Evolutionary conservation across 2,329 filamentous ascomycete genomes (phyloP).

Genomic region (Cryphonectria parasitica): DNA sequence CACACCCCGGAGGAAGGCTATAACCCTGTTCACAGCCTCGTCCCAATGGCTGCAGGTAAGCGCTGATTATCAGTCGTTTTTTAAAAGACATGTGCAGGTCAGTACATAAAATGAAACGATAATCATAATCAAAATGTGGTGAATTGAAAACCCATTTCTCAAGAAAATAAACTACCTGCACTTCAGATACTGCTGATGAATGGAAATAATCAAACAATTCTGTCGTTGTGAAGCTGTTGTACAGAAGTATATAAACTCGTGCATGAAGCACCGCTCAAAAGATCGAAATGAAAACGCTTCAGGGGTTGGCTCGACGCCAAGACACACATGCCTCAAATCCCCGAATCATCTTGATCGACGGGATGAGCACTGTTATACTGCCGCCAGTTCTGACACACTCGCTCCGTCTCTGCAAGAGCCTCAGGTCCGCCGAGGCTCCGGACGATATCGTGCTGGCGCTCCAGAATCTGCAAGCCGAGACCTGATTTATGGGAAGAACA

Average conservation of each 20-base stretch:
- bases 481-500: background rate
- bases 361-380: slow-evolving; percentile 20
- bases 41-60: background rate
- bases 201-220: background rate
- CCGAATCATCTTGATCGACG: slow-evolving; percentile 27
- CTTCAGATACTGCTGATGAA: no score
- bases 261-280: background rate
- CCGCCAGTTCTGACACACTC: slow-evolving; percentile 26
- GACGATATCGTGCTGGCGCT: slow-evolving; percentile 20
- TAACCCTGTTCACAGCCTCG: no score
- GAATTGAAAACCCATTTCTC: background rate
- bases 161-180: no score
- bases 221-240: background rate
- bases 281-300: background rate
- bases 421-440: slow-evolving; percentile 19
- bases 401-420: slow-evolving; percentile 21
- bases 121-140: background rate
- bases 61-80: background rate
- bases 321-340: slow-evolving; percentile 14
- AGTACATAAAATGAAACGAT: no score
- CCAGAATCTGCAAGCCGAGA: slow-evolving; percentile 25
- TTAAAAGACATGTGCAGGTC: background rate
- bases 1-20: no score
- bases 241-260: background rate
- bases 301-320: background rate